A percentile compares a stretch with the other conserved stretches of the same genome.
Conservation (phyloP, 768 basidiomycete genomes). For the Gautieria morchelliformis region DNA sequence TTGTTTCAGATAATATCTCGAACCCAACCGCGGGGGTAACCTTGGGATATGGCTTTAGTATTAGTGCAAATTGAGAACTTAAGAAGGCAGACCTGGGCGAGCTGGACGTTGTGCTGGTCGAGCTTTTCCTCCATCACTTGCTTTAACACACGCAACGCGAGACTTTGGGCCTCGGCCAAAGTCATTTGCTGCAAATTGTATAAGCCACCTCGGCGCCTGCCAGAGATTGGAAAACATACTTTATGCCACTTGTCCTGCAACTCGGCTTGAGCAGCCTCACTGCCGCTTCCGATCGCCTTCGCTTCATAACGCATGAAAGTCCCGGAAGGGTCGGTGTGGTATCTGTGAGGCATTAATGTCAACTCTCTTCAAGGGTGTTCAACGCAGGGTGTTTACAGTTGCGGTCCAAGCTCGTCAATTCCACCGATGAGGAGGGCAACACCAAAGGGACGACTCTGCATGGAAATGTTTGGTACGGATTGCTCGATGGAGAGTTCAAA, state of each 20-base stretch:
- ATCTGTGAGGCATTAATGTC: slow-evolving; percentile 38
- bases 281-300: slow-evolving; percentile 97
- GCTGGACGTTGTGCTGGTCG: slow-evolving; percentile 96
- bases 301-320: slow-evolving; percentile 96
- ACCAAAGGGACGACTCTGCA: slow-evolving; percentile 86
- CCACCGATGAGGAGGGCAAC: slow-evolving; percentile 98
- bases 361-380: not conserved
- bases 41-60: slow-evolving; percentile 26
- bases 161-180: slow-evolving; percentile 73
- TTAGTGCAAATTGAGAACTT: not conserved
- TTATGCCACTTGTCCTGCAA: slow-evolving; percentile 96
- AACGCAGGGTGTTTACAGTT: slow-evolving; percentile 54
- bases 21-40: slow-evolving; percentile 83
- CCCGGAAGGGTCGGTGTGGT: slow-evolving; percentile 96
- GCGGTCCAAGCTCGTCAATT: slow-evolving; percentile 90
- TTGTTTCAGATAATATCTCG: slow-evolving; percentile 74
- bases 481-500: not conserved
- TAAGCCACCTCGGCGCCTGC: not conserved
- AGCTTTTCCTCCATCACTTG: slow-evolving; percentile 99
- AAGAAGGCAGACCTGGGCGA: slow-evolving; percentile 65
- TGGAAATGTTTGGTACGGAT: not conserved
- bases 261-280: slow-evolving; percentile 94
- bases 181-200: slow-evolving; percentile 72
- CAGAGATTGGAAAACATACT: slow-evolving; percentile 32
- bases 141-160: slow-evolving; percentile 86